Base-by-base conservation (phyloP, 768 basidiomycete species). In the Lactarius sp. region DNA sequence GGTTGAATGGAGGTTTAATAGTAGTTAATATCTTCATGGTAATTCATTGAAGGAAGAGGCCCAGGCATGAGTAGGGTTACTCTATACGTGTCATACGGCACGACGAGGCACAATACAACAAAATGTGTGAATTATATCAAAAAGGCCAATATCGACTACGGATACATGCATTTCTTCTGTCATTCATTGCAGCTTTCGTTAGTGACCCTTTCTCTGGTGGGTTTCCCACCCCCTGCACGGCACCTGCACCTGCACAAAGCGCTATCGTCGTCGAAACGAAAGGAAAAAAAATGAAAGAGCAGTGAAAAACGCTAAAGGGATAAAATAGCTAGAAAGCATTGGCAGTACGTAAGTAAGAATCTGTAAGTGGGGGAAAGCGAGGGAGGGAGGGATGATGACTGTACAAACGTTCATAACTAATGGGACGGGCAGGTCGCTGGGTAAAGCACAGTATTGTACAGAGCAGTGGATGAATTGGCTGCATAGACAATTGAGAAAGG, bases 381-480 rank as follows among this genome's bases (percentile, higher is more conserved):
- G 13, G 46, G 12, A 34, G 6, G 1, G 31, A 27, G 16, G 36
- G 58, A 8, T 27, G 58, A 4, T 51, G 51, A 53, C 52, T 44
- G 63, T 64, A 64, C 63, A 64, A 31, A 50, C 47, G 63, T 51
- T 44, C 53, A 47, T 36, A 55, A 55, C 52, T 37, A 16, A 34
- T 33, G 51, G 51, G 31, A n/a, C 0, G 14, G n/a, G 10, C 27
- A 51, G 16, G 49, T 37, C 46, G 34, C 37, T 49, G 56, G 47
- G 16, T 55, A 59, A 60, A 59, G 44, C 62, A 59, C 44, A 49
- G 37, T 54, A 50, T 59, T 58, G 58, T 58, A 55, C 63, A 60
- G 53, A 44, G 39, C 52, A 36, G 59, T 50, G 63, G 31, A 36
- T 59, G 39, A 13, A 36, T 52, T 53, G 56, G 34, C 41, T 56